Evolutionary conservation across 1,139 yeast species (phyloP), one percentile per base, ranked within the genome.

Genomic region (Yarrowia galli): DNA sequence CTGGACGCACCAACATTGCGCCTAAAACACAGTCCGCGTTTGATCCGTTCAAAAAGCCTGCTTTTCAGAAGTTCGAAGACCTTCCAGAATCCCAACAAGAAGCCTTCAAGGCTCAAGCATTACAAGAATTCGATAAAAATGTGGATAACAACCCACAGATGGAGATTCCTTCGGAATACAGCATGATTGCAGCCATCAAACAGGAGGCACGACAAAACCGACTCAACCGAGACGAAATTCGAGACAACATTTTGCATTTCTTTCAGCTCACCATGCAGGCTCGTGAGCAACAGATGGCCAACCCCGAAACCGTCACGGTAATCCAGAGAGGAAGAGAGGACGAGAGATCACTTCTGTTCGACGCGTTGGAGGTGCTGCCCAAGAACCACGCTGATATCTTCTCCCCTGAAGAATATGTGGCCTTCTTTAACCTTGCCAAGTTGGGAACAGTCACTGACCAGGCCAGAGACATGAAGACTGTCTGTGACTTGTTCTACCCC

Each of bases 391-490:
- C 56, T 8, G 46, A 36, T n/a, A 35, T 61, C 15, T 46, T 61
- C 10, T 13, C 66, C 15, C 56, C 66, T 13, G 66, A 61, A 22
- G 66, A 61, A 43, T 61, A 48, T 35, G 56, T 61, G 23, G 56
- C 54, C 18, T 61, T 46, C 10, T 61, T 61, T 20, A 38, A 61
- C n/a, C 56, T 61, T 3, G 66, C 66, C 46, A 61, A 61, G 22
- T 20, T 61, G 56, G 66, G 66, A 13, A 22, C 28, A 6, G 66
- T 61, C 2, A n/a, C 1, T 3, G 66, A 61, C 10, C 54, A 46
- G 13, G 56, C 46, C 16, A 22, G 66, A 32, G 66, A 61, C 15
- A 23, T 61, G 46, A 46, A 36, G 43, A 61, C 56, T 6, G 66
- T 61, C 8, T 46, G 66, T 13, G 46, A 61, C 18, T 20, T 46